A percentile compares a stretch with the other conserved stretches of the same genome.
These are phyloP conservation scores for Ganoderma lingzhi DNA, from an alignment of 1,284 basidiomycete species.

Conservation along the genomic window DNA sequence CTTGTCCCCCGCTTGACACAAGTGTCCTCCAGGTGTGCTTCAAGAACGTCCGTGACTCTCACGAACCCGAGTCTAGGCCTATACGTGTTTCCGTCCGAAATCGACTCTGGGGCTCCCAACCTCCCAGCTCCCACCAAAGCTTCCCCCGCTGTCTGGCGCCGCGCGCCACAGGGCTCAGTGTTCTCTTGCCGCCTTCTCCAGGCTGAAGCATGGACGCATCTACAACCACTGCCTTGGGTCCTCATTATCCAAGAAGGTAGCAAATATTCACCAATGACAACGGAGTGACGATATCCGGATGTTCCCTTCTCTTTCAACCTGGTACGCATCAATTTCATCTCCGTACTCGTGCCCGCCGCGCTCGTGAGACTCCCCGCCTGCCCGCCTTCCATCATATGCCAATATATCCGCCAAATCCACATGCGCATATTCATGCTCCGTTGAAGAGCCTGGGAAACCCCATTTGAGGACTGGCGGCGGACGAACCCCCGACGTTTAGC, in stretches of 20 bases:
- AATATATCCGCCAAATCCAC: background rate
- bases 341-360: background rate
- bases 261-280: background rate
- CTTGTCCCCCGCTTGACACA: background rate
- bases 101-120: conserved; percentile 2
- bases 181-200: conserved; percentile 2
- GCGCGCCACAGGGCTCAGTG: background rate
- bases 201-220: background rate
- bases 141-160: background rate
- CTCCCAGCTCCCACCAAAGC: conserved; percentile 3
- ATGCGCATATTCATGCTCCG: background rate
- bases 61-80: background rate
- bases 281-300: background rate
- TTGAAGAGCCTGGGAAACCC: conserved; percentile 2
- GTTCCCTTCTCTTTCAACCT: background rate
- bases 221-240: background rate
- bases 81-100: background rate
- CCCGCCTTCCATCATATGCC: conserved; percentile 8
- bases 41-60: background rate
- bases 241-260: background rate
- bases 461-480: background rate
- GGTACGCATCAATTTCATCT: conserved; percentile 10
- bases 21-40: background rate
- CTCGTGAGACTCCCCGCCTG: conserved; percentile 6
- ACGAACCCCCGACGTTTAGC: background rate